Evolutionary conservation across 805 yeast species (phyloP), one percentile per base, ranked within the genome.

Genomic region (Wickerhamiella galacta): DNA sequence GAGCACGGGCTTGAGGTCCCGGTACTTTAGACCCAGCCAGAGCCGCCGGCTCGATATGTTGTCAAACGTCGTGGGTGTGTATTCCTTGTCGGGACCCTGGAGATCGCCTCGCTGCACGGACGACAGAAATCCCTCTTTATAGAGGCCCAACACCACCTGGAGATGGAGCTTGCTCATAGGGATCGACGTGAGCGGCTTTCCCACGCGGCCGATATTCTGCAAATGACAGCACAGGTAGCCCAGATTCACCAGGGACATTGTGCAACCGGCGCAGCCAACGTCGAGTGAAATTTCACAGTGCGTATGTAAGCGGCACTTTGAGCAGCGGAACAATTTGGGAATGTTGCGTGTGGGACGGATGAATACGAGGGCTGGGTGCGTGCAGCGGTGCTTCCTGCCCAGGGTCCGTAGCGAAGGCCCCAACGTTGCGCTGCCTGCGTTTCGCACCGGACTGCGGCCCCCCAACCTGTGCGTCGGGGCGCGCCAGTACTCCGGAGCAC

Each of bases 11-110:
- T 64, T 61, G 48, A 75, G 71, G 42, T 81, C 70, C 49, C 87
- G 70, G 54, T 90, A 90, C 53, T 90, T 90, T 52, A 90, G 61
- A 2, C 85, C 92, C 15, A 90, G 54, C 98, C 98, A 90, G 32
- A 90, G 64, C 44, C 93, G 67, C 49, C 96, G 72, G 1, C 85
- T 68, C 14, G 93, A 57, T 20, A 90, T 70, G 50, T 87, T 85
- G 51, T 80, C 93, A 21, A 77, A 83, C 0, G 96, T 83, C 3
- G 71, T 72, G 1, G 85, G 76, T 2, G 60, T 60, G 28, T 60
- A 51, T 20, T 41, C 49, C 19, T 39, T 38, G 53, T 90, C 96
- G 10, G 98, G 96, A 1, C 95, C 94, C 7, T 66, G 52, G 2
- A 70, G 61, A 6, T 87, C 77, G 3, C 98, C 98, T 48, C 80